Percentiles rank a stretch among this genome's conserved stretches.
Evolutionary conservation across 2,329 filamentous ascomycete genomes (phyloP).

Genomic region (Xylogone sp.): DNA sequence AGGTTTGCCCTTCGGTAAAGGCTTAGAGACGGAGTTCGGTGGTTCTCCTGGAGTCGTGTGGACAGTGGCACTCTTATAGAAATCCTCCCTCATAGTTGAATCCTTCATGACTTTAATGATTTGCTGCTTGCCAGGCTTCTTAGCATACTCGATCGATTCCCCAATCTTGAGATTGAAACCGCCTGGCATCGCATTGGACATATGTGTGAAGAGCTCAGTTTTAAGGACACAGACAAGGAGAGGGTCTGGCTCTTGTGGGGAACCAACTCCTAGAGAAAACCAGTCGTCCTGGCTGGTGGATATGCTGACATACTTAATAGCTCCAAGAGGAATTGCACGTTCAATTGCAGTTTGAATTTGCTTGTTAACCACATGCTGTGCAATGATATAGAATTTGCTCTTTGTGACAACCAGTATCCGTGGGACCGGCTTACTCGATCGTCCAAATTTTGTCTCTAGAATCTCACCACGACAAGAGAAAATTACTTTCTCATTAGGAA

Average conservation of each 20-base stretch:
- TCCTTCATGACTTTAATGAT: slow-evolving; percentile 89
- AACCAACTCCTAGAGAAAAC: slow-evolving; percentile 91
- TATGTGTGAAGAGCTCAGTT: slow-evolving; percentile 93
- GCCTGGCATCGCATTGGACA: slow-evolving; percentile 69
- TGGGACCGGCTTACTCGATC: slow-evolving; percentile 89
- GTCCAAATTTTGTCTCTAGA: slow-evolving; percentile 89
- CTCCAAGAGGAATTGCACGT: slow-evolving; percentile 74
- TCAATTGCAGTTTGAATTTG: slow-evolving; percentile 80
- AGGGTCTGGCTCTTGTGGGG: slow-evolving; percentile 88
- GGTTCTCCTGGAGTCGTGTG: slow-evolving; percentile 84
- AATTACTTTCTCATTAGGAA: slow-evolving; percentile 71
- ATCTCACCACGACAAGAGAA: slow-evolving; percentile 93
- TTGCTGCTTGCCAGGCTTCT: slow-evolving; percentile 93
- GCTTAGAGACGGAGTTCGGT: slow-evolving; percentile 74
- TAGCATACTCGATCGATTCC: slow-evolving; percentile 90
- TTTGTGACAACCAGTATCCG: slow-evolving; percentile 81
- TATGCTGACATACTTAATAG: slow-evolving; percentile 81
- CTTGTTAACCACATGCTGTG: slow-evolving; percentile 76
- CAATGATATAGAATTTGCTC: slow-evolving; percentile 84
- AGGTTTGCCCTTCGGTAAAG: slow-evolving; percentile 83
- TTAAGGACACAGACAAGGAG: slow-evolving; percentile 91
- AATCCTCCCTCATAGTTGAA: slow-evolving; percentile 69
- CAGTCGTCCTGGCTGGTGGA: slow-evolving; percentile 90
- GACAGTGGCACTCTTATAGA: slow-evolving; percentile 90
- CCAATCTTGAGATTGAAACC: slow-evolving; percentile 78